Conservation (phyloP, 2,329 filamentous ascomycete genomes). For the Diplodia corticola region DNA sequence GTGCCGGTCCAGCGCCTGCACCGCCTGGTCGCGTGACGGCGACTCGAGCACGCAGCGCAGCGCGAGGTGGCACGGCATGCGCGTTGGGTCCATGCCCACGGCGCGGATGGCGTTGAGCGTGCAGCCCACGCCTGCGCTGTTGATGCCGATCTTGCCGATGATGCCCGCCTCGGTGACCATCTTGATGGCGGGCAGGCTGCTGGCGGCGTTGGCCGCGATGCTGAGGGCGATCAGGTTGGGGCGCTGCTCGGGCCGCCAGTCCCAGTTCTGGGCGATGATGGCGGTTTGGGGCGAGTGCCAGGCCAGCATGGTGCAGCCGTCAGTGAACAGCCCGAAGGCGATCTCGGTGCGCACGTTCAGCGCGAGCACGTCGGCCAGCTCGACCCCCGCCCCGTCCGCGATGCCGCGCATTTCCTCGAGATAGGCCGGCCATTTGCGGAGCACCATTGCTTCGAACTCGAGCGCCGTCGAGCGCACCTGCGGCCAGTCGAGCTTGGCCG, state of each 20-base stretch:
- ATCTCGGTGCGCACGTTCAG: conserved; percentile 61
- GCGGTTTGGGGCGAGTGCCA: conserved; percentile 42
- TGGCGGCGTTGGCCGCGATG: conserved; percentile 43
- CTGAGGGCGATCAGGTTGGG: conserved; percentile 52
- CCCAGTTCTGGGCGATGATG: conserved; percentile 61
- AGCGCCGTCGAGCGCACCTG: conserved; percentile 49
- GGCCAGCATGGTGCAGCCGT: conserved; percentile 58
- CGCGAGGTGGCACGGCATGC: conserved; percentile 62
- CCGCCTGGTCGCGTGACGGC: conserved; percentile 48
- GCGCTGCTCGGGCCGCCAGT: conserved; percentile 57
- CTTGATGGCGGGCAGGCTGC: conserved; percentile 51
- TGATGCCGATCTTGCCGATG: conserved; percentile 67
- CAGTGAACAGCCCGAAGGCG: conserved; percentile 57
- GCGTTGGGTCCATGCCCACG: conserved; percentile 52
- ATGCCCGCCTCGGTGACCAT: conserved; percentile 63
- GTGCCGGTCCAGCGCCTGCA: conserved; percentile 44
- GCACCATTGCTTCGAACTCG: conserved; percentile 50
- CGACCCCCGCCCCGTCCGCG: conserved; percentile 50
- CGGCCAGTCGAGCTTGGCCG: conserved; percentile 50
- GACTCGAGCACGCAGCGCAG: conserved; percentile 59
- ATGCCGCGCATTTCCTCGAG: conserved; percentile 53
- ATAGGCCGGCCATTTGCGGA: conserved; percentile 45
- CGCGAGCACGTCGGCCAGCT: conserved; percentile 56
- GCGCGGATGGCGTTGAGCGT: conserved; percentile 64
- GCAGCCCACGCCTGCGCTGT: conserved; percentile 58